Percentiles rank a stretch among this genome's conserved stretches.
phyloP scores from a whole-genome alignment of 176 grass and related monocot species.

The Oryza longistaminata region DNA sequence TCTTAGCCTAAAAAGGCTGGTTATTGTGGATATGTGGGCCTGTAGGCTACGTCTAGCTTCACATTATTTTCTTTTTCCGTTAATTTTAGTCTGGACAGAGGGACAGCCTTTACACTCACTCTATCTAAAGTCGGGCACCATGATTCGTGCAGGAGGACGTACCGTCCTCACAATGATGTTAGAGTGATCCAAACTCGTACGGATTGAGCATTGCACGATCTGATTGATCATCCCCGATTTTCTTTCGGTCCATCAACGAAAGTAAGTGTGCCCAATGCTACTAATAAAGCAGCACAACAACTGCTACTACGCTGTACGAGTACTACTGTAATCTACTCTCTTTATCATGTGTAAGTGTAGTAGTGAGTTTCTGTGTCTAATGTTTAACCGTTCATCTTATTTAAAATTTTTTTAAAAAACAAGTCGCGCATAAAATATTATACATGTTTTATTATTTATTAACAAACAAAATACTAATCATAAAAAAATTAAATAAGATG shows the following conservation, averaged over 20 bases:
- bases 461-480: too few relatives aligned
- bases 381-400: too few relatives aligned
- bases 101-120: conserved; percentile 7
- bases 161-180: not conserved
- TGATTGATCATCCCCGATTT: not conserved
- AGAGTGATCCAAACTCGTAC: not conserved
- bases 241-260: not conserved
- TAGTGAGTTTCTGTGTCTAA: too few relatives aligned
- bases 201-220: not conserved
- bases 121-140: not conserved
- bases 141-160: not conserved
- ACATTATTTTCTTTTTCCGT: not conserved
- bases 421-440: too few relatives aligned
- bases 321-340: not conserved
- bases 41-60: not conserved
- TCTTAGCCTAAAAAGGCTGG: too few relatives aligned
- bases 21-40: not conserved
- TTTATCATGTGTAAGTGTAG: too few relatives aligned
- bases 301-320: too few relatives aligned
- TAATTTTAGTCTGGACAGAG: not conserved
- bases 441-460: too few relatives aligned
- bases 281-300: not conserved
- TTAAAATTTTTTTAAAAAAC: too few relatives aligned
- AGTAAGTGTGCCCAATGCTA: not conserved
- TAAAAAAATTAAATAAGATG: too few relatives aligned